A percentile compares a stretch with the other conserved stretches of the same genome.
Conservation (phyloP, 257 asterid genomes). For the Anisodus tanguticus region DNA sequence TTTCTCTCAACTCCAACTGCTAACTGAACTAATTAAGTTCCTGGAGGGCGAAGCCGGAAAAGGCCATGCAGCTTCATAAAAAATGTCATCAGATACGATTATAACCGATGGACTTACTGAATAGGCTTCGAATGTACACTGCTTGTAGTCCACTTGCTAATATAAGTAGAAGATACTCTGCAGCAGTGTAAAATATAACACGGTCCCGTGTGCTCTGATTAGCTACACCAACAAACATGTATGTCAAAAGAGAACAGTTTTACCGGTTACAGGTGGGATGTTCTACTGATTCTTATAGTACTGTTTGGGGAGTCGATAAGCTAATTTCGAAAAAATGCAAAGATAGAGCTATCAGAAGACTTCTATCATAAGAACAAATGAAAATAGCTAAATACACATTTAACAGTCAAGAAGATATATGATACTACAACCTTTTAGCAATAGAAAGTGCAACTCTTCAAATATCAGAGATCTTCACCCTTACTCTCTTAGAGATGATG, state of each 20-base stretch:
- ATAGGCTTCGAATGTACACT: conserved; percentile 67
- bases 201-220: conserved; percentile 83
- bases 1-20: conserved; percentile 16
- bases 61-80: not conserved
- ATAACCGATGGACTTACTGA: conserved; percentile 70
- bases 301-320: not conserved
- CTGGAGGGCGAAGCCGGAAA: not conserved
- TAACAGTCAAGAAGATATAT: not conserved
- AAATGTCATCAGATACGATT: conserved; percentile 64
- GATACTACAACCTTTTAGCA: not conserved
- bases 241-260: not conserved
- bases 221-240: conserved; percentile 54
- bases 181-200: conserved; percentile 73
- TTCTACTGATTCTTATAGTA: not conserved
- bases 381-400: not conserved
- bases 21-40: not conserved
- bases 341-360: not conserved
- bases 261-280: not conserved
- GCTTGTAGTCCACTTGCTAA: conserved; percentile 70
- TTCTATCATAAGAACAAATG: not conserved
- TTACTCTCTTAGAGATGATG: not conserved
- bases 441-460: conserved; percentile 6
- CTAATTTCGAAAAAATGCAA: not conserved
- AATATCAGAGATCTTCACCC: not conserved
- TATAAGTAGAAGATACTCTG: conserved; percentile 69